These are phyloP conservation scores for Globisporangium cystogenes DNA, from an alignment of 352 stramenopile genomes.

Conservation along the genomic window DNA sequence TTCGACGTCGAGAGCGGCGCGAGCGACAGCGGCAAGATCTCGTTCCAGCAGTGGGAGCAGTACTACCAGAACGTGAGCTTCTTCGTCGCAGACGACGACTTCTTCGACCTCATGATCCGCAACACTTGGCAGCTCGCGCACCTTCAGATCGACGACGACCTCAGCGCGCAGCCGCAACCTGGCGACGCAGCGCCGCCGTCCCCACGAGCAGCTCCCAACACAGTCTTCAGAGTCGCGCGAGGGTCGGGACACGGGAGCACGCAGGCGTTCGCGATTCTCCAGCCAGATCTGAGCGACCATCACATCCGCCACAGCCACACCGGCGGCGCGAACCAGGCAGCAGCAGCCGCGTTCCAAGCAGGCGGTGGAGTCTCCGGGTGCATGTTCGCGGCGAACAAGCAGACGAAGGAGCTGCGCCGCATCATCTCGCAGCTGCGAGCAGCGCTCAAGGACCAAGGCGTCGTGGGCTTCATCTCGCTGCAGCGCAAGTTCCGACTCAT, in stretches of 20 bases:
- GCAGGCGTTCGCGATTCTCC: slow-evolving; percentile 55
- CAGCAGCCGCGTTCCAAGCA: neutral
- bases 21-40: slow-evolving; percentile 24
- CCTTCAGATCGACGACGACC: slow-evolving; percentile 3
- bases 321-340: neutral
- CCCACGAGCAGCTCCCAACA: neutral
- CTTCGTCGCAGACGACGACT: slow-evolving; percentile 83
- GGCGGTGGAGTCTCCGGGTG: neutral
- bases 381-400: slow-evolving; percentile 23
- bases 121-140: slow-evolving; percentile 77
- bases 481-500: slow-evolving; percentile 70
- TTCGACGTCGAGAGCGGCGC: slow-evolving; percentile 50
- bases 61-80: slow-evolving; percentile 91
- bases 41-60: slow-evolving; percentile 46
- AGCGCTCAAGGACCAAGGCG: slow-evolving; percentile 57
- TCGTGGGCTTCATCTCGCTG: slow-evolving; percentile 67
- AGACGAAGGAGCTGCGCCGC: slow-evolving; percentile 59
- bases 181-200: neutral
- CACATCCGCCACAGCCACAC: slow-evolving; percentile 9
- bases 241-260: slow-evolving; percentile 42
- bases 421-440: slow-evolving; percentile 46
- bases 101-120: slow-evolving; percentile 87
- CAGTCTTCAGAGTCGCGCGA: slow-evolving; percentile 15
- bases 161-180: neutral
- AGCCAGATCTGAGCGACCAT: slow-evolving; percentile 49